A percentile compares a stretch with the other conserved stretches of the same genome.
Evolutionary conservation across 495 filamentous ascomycete species (phyloP).

Genomic region (Massariosphaeria phaeospora): DNA sequence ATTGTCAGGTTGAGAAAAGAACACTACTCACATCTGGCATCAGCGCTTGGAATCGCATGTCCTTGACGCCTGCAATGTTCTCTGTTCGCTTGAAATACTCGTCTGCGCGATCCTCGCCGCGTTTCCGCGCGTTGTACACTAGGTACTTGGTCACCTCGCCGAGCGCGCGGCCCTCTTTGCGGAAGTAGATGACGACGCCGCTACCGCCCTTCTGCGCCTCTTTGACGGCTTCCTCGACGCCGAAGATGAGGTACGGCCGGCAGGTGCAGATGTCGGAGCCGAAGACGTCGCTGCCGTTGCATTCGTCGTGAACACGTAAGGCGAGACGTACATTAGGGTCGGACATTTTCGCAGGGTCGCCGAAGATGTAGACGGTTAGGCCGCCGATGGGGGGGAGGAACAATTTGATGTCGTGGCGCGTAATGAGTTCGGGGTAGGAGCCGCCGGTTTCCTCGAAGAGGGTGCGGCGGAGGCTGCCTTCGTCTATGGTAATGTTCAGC

Average conservation of each 20-base stretch:
- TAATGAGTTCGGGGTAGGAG: slow-evolving; percentile 86
- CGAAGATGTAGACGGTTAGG: slow-evolving; percentile 95
- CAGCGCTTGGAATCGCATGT: slow-evolving; percentile 98
- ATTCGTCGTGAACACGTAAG: slow-evolving; percentile 90
- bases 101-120: slow-evolving; percentile 80
- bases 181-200: slow-evolving; percentile 98
- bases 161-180: slow-evolving; percentile 90
- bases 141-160: slow-evolving; percentile 98
- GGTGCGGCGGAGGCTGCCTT: slow-evolving; percentile 75
- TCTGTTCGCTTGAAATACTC: slow-evolving; percentile 98
- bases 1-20: neutral
- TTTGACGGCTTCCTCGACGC: slow-evolving; percentile 92
- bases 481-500: too few species aligned
- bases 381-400: slow-evolving; percentile 96
- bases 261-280: slow-evolving; percentile 98
- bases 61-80: slow-evolving; percentile 94
- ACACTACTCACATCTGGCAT: slow-evolving; percentile 71
- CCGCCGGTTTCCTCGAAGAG: slow-evolving; percentile 95
- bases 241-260: slow-evolving; percentile 92
- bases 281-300: slow-evolving; percentile 97
- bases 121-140: slow-evolving; percentile 90
- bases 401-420: slow-evolving; percentile 85
- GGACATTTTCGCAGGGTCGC: slow-evolving; percentile 86
- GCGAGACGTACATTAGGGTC: slow-evolving; percentile 80
- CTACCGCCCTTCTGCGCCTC: slow-evolving; percentile 92